Evolutionary conservation across 176 grass and related monocot genomes (phyloP), one percentile per base, ranked within the genome.

Genomic region (Rhynchospora breviuscula): DNA sequence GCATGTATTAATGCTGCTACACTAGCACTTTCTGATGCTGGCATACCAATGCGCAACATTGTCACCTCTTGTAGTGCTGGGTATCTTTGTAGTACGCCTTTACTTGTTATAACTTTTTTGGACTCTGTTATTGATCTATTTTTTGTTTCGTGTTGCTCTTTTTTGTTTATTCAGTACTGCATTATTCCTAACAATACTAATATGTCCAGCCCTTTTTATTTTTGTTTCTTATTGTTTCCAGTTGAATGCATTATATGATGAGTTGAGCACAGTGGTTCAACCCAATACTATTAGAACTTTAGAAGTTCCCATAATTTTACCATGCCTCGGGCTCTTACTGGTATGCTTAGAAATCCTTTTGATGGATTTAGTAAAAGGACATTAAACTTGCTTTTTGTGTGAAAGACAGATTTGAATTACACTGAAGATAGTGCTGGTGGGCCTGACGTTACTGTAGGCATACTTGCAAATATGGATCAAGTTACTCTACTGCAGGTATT

Each of bases 1-100:
- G 96, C 96, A 67, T 99, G 91, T 86, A 99, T 99, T 81, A 95
- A 99, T 93, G 96, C 93, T 86, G 96, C 96, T 81, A 98, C 96
- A 59, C 54, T 98, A 79, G 96, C 96, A 79, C 91, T 98, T 84
- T 91, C 96, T 80, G 89, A 95, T 90, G 96, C 93, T 63, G 92
- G 96, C 26, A 91, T 98, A 83, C 96, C 96, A 77, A 98, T 98
- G 92, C 85, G 85, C 65, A 93, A 99, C 75, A 93, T 98, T 70
- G 86, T 93, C 74, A 95, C 96, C n/a, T 99, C 96, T 85, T 95
- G 93, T 63, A 95, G 92, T 86, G 91, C 96, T 87, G 93, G 96
- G 48, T 95, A 99, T 85, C 91, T 99, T 58, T 90, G 91, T 72
- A 92, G 93, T 83, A 90, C 88, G 65, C 91, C 91, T 90, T 91